Evolutionary conservation across 768 basidiomycete genomes (phyloP), one percentile per base, ranked within the genome.

Genomic region (Kwoniella pini): DNA sequence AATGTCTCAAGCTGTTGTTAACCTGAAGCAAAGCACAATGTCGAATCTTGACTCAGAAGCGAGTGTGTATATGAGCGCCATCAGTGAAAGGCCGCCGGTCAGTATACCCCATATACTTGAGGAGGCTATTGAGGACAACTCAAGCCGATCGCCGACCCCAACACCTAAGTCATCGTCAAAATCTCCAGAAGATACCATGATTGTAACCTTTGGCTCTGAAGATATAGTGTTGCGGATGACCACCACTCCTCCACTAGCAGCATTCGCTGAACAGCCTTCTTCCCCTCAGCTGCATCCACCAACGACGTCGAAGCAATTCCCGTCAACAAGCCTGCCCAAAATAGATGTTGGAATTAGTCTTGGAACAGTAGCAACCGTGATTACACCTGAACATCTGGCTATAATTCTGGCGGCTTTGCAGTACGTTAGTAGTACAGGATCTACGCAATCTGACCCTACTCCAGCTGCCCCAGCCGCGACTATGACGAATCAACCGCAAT

Each of bases 121-220:
- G 13, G 30, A 42, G 30, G 11, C 26, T 27, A 30, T 48, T n/a
- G 53, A 30, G 43, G 27, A 40, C 31, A 48, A 51, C 3, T 26
- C 42, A 3, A 61, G 49, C 46, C 36, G 72, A 31, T 70, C 68
- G 30, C 38, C 60, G 15, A 70, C 71, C 0, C 71, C 66, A 4
- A 70, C 67, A 17, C 54, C 63, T 7, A 21, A 54, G 0, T 56
- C 30, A 3, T 31, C 19, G 9, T 17, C 26, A 4, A 56, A 26
- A n/a, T 21, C 7, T 13, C 46, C 52, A 12, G 11, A n/a, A 1
- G 62, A 57, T 26, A 51, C 54, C 6, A 17, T 66, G 19, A 64
- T 91, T 9, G 56, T 89, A 13, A 87, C 86, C 5, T 82, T 90
- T 53, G 85, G 87, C 17, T 72, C 82, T 13, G 84, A 86, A 28